Percentiles rank a stretch among this genome's conserved stretches.
Conservation (phyloP, 2,329 filamentous ascomycete species). For the Claviceps purpurea region DNA sequence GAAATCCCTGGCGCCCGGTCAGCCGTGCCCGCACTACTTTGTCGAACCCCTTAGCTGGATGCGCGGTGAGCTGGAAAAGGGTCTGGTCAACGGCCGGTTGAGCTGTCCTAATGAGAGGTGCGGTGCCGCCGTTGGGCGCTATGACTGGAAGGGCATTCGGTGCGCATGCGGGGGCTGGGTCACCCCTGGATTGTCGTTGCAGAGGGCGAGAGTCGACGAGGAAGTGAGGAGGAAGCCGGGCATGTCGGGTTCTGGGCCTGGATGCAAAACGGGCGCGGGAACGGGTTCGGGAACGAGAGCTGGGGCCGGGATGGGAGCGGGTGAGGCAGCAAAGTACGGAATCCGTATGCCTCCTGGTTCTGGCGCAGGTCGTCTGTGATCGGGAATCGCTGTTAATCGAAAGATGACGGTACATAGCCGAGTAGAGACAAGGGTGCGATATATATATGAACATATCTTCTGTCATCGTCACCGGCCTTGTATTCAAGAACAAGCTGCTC, state of each 20-base stretch:
- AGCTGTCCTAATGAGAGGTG: slow-evolving; percentile 71
- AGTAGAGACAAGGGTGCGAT: too few relatives aligned
- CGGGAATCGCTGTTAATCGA: too few relatives aligned
- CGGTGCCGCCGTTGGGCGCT: slow-evolving; percentile 73
- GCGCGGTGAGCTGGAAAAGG: slow-evolving; percentile 67
- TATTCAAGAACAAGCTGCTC: too few relatives aligned
- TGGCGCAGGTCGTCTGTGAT: slow-evolving; percentile 8
- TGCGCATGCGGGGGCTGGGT: slow-evolving; percentile 89
- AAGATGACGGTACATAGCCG: too few relatives aligned
- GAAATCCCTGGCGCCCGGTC: slow-evolving; percentile 2
- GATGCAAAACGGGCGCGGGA: not conserved
- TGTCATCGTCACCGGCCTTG: too few relatives aligned
- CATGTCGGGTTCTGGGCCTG: not conserved
- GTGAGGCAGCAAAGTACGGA: slow-evolving; percentile 18
- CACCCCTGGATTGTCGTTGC: slow-evolving; percentile 77
- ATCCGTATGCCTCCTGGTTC: slow-evolving; percentile 43
- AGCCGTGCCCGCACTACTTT: slow-evolving; percentile 69
- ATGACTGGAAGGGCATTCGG: slow-evolving; percentile 89
- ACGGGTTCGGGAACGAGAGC: slow-evolving; percentile 10
- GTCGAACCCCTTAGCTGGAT: slow-evolving; percentile 93
- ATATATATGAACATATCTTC: too few relatives aligned
- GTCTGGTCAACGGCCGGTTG: slow-evolving; percentile 70
- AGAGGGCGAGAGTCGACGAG: slow-evolving; percentile 72
- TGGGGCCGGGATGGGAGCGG: slow-evolving; percentile 10
- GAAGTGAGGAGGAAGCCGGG: slow-evolving; percentile 17